Base-by-base conservation (phyloP, 441 rosid genomes). In the Kokia cookei region DNA sequence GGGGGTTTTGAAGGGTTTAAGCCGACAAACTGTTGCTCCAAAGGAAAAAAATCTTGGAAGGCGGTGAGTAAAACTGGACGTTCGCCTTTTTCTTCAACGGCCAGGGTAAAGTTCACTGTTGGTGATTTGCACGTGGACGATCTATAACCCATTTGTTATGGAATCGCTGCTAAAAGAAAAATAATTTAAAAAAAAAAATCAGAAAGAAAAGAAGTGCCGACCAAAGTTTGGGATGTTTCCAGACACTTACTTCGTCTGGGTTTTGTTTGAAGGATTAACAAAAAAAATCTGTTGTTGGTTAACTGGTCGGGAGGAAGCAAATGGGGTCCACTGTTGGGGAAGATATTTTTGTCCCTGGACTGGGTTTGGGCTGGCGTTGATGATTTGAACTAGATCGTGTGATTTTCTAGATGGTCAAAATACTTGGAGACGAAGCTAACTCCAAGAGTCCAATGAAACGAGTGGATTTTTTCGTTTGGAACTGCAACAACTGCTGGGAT, bases 1-100 rank as follows among this genome's bases (percentile, higher is more conserved):
- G 19, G 57, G 58, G 60, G 72, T 71, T 73, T 53, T 60, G 27
- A 74, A 69, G 72, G 76, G 80, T 35, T 58, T 50, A 69, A 63
- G 84, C 90, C 92, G 94, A 88, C 90, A 80, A 73, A 83, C 88
- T 83, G 89, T 82, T 76, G 69, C 70, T 7, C n/a, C 7, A 51
- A 51, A 32, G 10, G 17, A 9, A 0, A 85, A 69, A 89, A 75
- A 85, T 89, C 88, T 27, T 77, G 5, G 35, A 40, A 88, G 93
- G 86, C 92, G 91, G 93, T 85, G 88, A 24, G 51, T 35, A 7
- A 35, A 35, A 35, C 40, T 27, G 75, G 75, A 71, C 68, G 73
- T 45, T 65, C 74, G 51, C 74, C 74, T 58, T 65, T 17, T 55
- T 51, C 82, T 47, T 73, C 73, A 32, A 57, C 77, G 72, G 78